Percentiles rank a stretch among this genome's conserved stretches.
phyloP scores from a whole-genome alignment of 2,329 filamentous ascomycete genomes.

The Neonectria sp. region DNA sequence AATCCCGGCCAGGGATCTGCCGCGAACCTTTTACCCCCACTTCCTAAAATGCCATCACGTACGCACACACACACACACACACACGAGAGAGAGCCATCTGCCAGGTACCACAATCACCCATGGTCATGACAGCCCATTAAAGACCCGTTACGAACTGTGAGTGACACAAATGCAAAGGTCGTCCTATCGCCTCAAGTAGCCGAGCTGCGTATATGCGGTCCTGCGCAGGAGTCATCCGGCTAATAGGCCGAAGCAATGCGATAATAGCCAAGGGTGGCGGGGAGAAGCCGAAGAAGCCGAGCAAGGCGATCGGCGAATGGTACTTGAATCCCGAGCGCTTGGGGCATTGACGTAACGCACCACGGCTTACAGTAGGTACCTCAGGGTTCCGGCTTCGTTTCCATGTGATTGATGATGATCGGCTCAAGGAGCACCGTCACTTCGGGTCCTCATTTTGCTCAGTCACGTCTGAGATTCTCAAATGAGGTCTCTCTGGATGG shows the following conservation, averaged over 20 bases:
- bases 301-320: slow-evolving; percentile 38
- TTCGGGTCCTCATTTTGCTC: not conserved
- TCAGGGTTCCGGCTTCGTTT: not conserved
- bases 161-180: not conserved
- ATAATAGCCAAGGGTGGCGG: slow-evolving; percentile 39
- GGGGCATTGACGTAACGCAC: slow-evolving; percentile 42
- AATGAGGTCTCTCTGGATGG: not conserved
- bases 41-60: not conserved
- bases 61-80: not conserved
- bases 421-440: not conserved
- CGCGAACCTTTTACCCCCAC: not conserved
- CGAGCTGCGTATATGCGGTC: not conserved
- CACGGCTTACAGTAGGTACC: slow-evolving; percentile 8
- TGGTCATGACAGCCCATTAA: not conserved
- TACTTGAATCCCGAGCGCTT: slow-evolving; percentile 38
- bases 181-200: slow-evolving; percentile 13
- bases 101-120: not conserved
- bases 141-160: not conserved
- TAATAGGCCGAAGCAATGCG: slow-evolving; percentile 47
- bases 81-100: not conserved
- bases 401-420: not conserved
- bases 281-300: slow-evolving; percentile 41
- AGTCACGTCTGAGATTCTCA: not conserved
- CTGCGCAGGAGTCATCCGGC: slow-evolving; percentile 5
- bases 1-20: slow-evolving; percentile 10